Evolutionary conservation across 768 basidiomycete genomes (phyloP), one percentile per base, ranked within the genome.

Genomic region (Termitomyces sp.): DNA sequence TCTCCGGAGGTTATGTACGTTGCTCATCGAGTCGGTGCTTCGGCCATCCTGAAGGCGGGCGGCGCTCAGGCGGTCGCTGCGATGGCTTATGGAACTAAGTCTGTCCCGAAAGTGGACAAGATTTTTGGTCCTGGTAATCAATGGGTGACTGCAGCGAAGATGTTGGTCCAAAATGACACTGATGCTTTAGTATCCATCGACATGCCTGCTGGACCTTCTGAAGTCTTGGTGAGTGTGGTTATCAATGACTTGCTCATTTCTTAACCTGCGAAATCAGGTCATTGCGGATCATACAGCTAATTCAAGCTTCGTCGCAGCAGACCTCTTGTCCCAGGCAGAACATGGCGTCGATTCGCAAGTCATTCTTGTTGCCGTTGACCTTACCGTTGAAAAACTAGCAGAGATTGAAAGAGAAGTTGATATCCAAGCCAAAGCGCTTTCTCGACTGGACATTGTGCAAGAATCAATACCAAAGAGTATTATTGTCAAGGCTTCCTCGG

Each of bases 91-190:
- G 97, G 97, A 20, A 99, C 97, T 6, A 79, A 91, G 69, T 89
- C 89, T 4, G 93, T 95, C 6, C 93, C 94, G 16, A 98, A 99
- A 73, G 96, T 98, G 26, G 97, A 99, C 79, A 99, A 99, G 76
- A 94, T 99, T 65, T 96, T 98, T 67, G 97, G 97, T 9, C 97
- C 97, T 6, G 97, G 97, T 26, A 99, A 99, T 70, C 97, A 98
- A 71, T 99, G 95, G 94, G 97, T 99, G 24, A 99, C 96, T 2
- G 97, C 97, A 1, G 97, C 96, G 52, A 99, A 99, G 76, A 98
- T 99, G 97, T 74, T 96, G 54, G 96, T 99, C 26, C 95, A 98
- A 70, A 99, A 98, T 71, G 97, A 99, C 68, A 95, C 95, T 13
- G 91, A 95, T 65, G 96, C 97, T 9, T 72, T 95, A 60, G 94